A percentile compares a stretch with the other conserved stretches of the same genome.
Conservation (phyloP, 352 stramenopile genomes). For the Plasmopara viticola region DNA sequence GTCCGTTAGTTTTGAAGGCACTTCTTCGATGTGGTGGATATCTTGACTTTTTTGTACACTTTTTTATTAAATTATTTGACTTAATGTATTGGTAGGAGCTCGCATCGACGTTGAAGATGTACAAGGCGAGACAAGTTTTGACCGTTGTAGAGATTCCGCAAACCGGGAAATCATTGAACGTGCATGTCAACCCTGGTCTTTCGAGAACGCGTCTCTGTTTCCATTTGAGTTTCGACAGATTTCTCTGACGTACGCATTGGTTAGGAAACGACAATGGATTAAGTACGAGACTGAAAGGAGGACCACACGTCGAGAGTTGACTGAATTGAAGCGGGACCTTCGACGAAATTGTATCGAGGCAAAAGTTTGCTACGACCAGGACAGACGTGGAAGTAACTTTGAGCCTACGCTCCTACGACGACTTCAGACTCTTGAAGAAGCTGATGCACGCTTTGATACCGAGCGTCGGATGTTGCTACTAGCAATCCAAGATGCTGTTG, state of each 20-base stretch:
- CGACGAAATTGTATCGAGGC: conserved; percentile 38
- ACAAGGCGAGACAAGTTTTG: conserved; percentile 42
- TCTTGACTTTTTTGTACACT: background rate
- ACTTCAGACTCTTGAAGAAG: conserved; percentile 27
- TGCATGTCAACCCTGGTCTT: conserved; percentile 33
- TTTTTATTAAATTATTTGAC: background rate
- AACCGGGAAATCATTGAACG: conserved; percentile 29
- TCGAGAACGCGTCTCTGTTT: conserved; percentile 36
- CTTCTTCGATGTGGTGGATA: conserved; percentile 52
- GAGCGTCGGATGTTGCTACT: conserved; percentile 26
- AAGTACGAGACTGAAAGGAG: conserved; percentile 11
- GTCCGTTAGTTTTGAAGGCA: conserved; percentile 34
- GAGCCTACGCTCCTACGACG: conserved; percentile 37
- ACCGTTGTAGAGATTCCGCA: conserved; percentile 30
- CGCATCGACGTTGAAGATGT: conserved; percentile 33
- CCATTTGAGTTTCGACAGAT: conserved; percentile 39
- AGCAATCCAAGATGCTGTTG: conserved; percentile 25
- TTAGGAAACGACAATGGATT: conserved; percentile 33
- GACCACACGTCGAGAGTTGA: conserved; percentile 25
- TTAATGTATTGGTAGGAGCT: conserved; percentile 26
- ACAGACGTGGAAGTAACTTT: conserved; percentile 22
- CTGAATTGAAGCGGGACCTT: conserved; percentile 22
- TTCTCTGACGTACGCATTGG: conserved; percentile 28
- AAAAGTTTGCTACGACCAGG: conserved; percentile 50
- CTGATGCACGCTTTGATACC: conserved; percentile 31